phyloP scores from a whole-genome alignment of 306 rosid genomes.

The Adenanthera pavonina region DNA sequence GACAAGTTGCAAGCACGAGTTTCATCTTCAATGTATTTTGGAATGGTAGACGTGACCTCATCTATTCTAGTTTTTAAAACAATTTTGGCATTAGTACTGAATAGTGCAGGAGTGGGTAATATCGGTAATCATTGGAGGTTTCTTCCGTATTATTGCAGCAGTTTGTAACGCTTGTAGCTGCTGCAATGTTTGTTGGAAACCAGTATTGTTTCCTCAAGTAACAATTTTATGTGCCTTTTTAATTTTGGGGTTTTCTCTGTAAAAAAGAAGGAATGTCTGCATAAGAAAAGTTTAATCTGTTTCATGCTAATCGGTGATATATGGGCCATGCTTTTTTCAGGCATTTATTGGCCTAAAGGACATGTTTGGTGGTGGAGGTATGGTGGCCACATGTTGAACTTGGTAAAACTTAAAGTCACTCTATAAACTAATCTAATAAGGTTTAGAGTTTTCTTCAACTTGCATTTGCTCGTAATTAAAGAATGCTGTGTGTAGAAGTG shows the following conservation, averaged over 20 bases:
- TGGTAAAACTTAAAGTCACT: background rate
- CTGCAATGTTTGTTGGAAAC: constrained; percentile 12
- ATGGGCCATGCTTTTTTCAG: background rate
- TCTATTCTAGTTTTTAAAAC: constrained; percentile 18
- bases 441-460: background rate
- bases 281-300: background rate
- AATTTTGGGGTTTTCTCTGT: constrained; percentile 11
- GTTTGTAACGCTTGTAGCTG: background rate
- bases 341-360: background rate
- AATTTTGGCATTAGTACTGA: constrained; percentile 2
- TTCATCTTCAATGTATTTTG: constrained; percentile 95
- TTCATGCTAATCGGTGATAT: background rate
- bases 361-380: background rate
- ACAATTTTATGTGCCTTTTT: background rate
- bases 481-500: background rate
- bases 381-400: no score
- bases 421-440: background rate
- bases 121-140: background rate
- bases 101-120: constrained; percentile 9
- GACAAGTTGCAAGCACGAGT: constrained; percentile 90
- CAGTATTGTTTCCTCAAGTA: constrained; percentile 24
- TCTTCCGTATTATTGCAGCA: constrained; percentile 18
- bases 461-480: background rate
- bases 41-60: constrained; percentile 69
- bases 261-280: constrained; percentile 10